A percentile compares a stretch with the other conserved stretches of the same genome.
phyloP scores from a whole-genome alignment of 179 eudicot species.

The Camellia oleifera region DNA sequence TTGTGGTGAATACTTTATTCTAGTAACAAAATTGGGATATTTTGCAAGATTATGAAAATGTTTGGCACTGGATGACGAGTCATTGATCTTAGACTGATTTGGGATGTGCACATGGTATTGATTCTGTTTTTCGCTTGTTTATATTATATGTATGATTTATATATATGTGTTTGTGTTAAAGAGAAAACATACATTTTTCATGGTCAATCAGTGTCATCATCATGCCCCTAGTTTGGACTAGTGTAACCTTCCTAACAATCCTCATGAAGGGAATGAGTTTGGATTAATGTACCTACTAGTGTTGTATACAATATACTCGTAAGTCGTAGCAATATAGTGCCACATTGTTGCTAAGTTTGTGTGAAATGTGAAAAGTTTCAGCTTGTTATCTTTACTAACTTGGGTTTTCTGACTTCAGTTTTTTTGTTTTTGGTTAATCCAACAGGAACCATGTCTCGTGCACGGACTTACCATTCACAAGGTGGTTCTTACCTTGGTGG shows the following conservation, averaged over 20 bases:
- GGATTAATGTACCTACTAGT: background rate
- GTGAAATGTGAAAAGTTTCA: background rate
- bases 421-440: background rate
- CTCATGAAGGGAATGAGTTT: background rate
- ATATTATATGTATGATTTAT: too few relatives aligned
- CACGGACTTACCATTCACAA: slow-evolving; percentile 44
- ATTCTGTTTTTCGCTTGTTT: too few relatives aligned
- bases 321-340: background rate
- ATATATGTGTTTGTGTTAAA: background rate
- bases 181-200: background rate
- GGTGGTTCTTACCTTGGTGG: slow-evolving; percentile 41
- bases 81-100: background rate
- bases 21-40: background rate
- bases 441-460: slow-evolving; percentile 52
- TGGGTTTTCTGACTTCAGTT: background rate
- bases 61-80: background rate
- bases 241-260: background rate
- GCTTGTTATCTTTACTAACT: background rate
- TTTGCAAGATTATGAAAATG: background rate
- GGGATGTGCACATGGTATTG: background rate
- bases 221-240: background rate
- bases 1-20: background rate
- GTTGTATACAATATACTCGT: background rate
- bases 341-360: background rate
- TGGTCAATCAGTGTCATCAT: background rate